Evolutionary conservation across 306 rosid species (phyloP).

Genomic region (Adenanthera pavonina): DNA sequence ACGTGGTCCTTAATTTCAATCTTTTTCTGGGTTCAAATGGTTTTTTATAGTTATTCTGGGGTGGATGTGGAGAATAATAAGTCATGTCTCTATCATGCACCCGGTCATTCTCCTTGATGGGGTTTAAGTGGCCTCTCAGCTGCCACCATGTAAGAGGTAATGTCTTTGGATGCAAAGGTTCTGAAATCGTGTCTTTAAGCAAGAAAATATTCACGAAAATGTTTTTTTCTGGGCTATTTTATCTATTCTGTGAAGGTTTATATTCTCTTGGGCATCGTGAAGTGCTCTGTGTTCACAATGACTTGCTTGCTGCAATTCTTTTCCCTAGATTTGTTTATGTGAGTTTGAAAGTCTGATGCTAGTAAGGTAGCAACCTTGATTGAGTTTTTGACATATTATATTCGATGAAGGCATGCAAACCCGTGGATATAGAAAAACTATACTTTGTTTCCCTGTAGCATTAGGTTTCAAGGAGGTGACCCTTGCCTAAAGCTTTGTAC

Average conservation of each 20-base stretch:
- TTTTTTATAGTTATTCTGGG: not conserved
- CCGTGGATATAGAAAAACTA: not conserved
- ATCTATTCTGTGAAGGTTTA: not conserved
- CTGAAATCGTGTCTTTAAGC: not conserved
- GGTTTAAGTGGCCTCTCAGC: slow-evolving; percentile 40
- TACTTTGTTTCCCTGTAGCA: not conserved
- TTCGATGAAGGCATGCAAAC: not conserved
- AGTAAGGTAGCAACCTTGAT: not conserved
- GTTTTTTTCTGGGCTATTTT: not conserved
- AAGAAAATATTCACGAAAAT: not conserved
- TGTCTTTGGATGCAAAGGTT: slow-evolving; percentile 16
- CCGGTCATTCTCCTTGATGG: slow-evolving; percentile 13
- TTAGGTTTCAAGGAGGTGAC: slow-evolving; percentile 23
- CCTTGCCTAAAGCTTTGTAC: not conserved
- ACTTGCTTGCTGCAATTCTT: slow-evolving; percentile 16
- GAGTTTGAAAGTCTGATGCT: not conserved
- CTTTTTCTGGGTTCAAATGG: not conserved
- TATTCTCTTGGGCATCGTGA: slow-evolving; percentile 19
- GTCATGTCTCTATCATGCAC: slow-evolving; percentile 26
- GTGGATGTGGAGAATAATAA: slow-evolving; percentile 30
- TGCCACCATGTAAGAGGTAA: slow-evolving; percentile 18
- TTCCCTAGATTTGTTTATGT: slow-evolving; percentile 9
- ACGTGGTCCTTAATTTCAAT: slow-evolving; percentile 32
- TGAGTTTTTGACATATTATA: not conserved
- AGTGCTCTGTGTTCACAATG: not conserved